These are phyloP conservation scores for Inga laurina DNA, from an alignment of 306 rosid genomes.

Conservation along the genomic window DNA sequence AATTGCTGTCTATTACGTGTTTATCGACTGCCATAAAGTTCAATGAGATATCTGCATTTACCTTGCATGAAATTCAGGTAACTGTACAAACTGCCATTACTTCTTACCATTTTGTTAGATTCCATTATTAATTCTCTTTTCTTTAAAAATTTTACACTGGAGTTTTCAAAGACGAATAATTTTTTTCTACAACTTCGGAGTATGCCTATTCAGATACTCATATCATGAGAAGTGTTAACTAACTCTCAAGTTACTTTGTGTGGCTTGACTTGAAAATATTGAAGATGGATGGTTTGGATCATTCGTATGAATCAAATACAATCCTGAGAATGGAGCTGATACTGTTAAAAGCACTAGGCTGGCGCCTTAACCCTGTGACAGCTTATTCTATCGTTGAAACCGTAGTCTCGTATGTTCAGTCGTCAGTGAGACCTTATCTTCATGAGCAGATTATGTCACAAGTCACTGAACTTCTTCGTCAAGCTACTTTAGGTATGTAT, in stretches of 20 bases:
- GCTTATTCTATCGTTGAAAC: constrained; percentile 40
- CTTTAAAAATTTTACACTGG: background rate
- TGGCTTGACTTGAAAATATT: background rate
- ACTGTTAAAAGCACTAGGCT: constrained; percentile 45
- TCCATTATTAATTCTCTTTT: background rate
- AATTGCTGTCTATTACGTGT: constrained; percentile 54
- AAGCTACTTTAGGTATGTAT: constrained; percentile 42
- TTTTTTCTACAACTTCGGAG: no score
- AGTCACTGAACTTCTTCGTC: constrained; percentile 36
- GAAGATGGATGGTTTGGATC: constrained; percentile 47
- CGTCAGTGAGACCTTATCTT: constrained; percentile 31
- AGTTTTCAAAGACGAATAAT: background rate
- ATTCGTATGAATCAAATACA: constrained; percentile 30
- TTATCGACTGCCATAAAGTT: constrained; percentile 61
- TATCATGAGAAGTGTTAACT: background rate
- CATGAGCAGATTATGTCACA: constrained; percentile 21
- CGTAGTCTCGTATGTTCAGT: constrained; percentile 26
- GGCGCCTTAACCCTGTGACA: constrained; percentile 53
- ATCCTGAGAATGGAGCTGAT: constrained; percentile 52
- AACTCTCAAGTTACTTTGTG: background rate
- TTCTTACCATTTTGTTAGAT: background rate
- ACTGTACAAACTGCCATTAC: background rate
- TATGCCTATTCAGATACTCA: no score
- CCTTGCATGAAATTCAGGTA: constrained; percentile 51
- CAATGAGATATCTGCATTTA: constrained; percentile 42